A percentile compares a stretch with the other conserved stretches of the same genome.
phyloP scores from a whole-genome alignment of 805 yeast species.

The Candida arabinofermentans region DNA sequence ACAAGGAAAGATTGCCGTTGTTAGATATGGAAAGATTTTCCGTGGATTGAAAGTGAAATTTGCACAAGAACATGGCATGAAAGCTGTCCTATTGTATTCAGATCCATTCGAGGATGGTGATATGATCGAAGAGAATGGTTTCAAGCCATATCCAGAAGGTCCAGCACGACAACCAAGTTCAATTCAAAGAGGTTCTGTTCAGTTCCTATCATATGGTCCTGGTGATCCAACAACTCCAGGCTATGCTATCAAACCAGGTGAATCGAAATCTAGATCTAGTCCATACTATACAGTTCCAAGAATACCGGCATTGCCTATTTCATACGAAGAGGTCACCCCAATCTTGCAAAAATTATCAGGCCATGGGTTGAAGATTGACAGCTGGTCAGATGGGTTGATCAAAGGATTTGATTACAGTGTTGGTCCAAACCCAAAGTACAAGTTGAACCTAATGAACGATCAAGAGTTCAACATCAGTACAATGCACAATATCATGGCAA shows the following conservation, averaged over 20 bases:
- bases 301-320: slow-evolving; percentile 70
- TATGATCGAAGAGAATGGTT: slow-evolving; percentile 52
- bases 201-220: slow-evolving; percentile 55
- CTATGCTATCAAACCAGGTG: slow-evolving; percentile 55
- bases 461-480: slow-evolving; percentile 62
- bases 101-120: slow-evolving; percentile 67
- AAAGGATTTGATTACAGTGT: slow-evolving; percentile 33
- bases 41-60: slow-evolving; percentile 74
- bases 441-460: slow-evolving; percentile 52
- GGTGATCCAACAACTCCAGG: slow-evolving; percentile 84
- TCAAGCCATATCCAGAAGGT: slow-evolving; percentile 65
- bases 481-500: slow-evolving; percentile 60
- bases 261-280: slow-evolving; percentile 44
- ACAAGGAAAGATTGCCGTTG: slow-evolving; percentile 58
- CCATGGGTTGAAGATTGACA: slow-evolving; percentile 41
- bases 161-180: slow-evolving; percentile 74
- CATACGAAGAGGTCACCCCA: slow-evolving; percentile 59
- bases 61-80: slow-evolving; percentile 69
- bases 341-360: slow-evolving; percentile 58
- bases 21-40: slow-evolving; percentile 61
- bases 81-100: slow-evolving; percentile 61
- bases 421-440: slow-evolving; percentile 35
- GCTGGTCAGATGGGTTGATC: slow-evolving; percentile 29
- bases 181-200: slow-evolving; percentile 74
- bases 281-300: slow-evolving; percentile 51